Evolutionary conservation across 495 filamentous ascomycete species (phyloP), one percentile per base, ranked within the genome.

Genomic region (Rhypophila decipiens): DNA sequence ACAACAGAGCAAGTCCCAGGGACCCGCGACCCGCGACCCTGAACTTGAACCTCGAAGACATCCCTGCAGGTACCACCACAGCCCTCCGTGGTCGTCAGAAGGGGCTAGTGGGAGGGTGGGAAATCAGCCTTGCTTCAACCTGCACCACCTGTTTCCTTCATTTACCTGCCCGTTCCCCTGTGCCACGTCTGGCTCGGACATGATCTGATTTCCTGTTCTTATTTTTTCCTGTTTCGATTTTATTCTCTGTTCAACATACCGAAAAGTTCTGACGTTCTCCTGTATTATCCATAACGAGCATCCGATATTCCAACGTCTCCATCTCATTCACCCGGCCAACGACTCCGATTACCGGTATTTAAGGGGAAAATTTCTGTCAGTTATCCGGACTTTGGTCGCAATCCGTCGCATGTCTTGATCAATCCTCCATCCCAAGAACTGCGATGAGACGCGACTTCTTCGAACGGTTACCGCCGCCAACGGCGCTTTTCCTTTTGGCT

Each of bases 401-500:
- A n/a, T n/a, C 43, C 22, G n/a, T 27, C 49, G 49, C 44, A 56
- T 56, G 53, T 49, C 45, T 49, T 42, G 33, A 45, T 31, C 19
- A 36, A 34, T 15, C 23, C n/a, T 22, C 42, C 42, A 18, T 13
- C 20, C 44, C 33, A 46, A 31, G 15, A 48, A 33, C 47, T 23
- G 54, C 39, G 11, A 65, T 63, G 64, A 61, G 57, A 42, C 7
- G 42, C 51, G 61, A 68, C 48, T 42, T 67, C 36, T 69, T 74
- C 49, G 48, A 67, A 34, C 60, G 60, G 24, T 60, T 73, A 10
- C 71, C 69, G 20, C 61, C 65, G 39, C 56, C 66, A 22, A 68
- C 69, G 27, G 65, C 65, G 37, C 56, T 66, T 24, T 51, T 74
- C 17, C 53, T 74, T n/a, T 40, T 73, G 44, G 58, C 65, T 41